Conservation (phyloP, 2,329 filamentous ascomycete genomes). For the Daldinia sp. region DNA sequence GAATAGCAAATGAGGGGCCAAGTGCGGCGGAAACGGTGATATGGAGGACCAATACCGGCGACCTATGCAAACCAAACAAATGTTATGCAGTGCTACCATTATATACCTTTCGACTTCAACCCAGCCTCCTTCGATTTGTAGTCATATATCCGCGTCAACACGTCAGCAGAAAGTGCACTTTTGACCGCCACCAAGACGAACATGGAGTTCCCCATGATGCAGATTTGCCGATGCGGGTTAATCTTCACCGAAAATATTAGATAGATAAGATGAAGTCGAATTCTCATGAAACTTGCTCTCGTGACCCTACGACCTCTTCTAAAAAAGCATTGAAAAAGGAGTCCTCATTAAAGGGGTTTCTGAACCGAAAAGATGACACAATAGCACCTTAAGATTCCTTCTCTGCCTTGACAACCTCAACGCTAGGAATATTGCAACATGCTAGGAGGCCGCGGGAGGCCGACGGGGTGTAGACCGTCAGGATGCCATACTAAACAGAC, state of each 20-base stretch:
- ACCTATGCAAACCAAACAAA: background rate
- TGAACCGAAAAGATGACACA: background rate
- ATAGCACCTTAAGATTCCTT: background rate
- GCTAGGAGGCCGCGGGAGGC: constrained; percentile 12
- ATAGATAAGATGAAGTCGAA: constrained; percentile 1
- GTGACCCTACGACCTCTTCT: background rate
- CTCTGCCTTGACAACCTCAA: background rate
- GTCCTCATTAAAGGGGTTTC: background rate
- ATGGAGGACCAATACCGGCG: background rate
- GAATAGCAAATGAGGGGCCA: background rate
- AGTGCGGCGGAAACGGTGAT: background rate
- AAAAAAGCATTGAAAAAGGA: background rate
- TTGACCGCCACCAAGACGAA: constrained; percentile 9
- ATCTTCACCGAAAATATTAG: constrained; percentile 23
- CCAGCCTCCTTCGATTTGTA: background rate
- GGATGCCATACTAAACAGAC: constrained; percentile 9
- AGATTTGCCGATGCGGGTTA: background rate
- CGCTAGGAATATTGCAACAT: constrained; percentile 3
- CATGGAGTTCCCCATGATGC: constrained; percentile 3
- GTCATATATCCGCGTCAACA: background rate
- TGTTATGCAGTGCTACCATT: background rate
- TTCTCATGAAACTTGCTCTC: background rate
- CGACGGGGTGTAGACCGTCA: constrained; percentile 1
- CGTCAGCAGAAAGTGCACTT: constrained; percentile 22
- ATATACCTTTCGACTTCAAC: background rate